Percentiles rank a stretch among this genome's conserved stretches.
Conservation (phyloP, 495 filamentous ascomycete species). For the Talaromyces trachyspermus region DNA sequence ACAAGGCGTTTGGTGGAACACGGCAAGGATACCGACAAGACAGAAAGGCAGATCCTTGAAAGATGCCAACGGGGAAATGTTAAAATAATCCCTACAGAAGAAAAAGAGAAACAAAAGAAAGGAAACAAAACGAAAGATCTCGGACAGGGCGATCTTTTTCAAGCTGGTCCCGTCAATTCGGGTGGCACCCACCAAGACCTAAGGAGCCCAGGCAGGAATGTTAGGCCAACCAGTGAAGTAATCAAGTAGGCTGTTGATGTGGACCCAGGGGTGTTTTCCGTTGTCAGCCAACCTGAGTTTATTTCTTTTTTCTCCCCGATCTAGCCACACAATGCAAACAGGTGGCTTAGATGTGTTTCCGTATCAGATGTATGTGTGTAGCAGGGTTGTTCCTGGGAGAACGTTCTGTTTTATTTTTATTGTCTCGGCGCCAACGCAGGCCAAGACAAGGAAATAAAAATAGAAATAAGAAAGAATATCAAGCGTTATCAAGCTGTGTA, state of each 20-base stretch:
- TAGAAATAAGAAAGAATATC: no score
- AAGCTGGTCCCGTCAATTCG: slow-evolving; percentile 6
- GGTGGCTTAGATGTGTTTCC: no score
- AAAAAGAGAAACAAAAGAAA: background rate
- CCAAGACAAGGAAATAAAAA: no score
- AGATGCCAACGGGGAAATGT: no score
- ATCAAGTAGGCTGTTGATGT: background rate
- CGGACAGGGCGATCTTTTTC: slow-evolving; percentile 4
- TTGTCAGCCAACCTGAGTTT: background rate
- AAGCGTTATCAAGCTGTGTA: no score
- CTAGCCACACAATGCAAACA: no score
- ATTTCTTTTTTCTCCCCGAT: slow-evolving; percentile 2
- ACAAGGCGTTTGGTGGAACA: slow-evolving; percentile 7
- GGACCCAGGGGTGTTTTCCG: no score
- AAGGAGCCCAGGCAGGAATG: slow-evolving; percentile 9
- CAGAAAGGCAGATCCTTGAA: background rate
- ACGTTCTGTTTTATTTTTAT: no score
- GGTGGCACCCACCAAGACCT: slow-evolving; percentile 10
- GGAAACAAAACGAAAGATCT: slow-evolving; percentile 3
- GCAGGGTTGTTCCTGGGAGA: no score
- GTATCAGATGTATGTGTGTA: no score
- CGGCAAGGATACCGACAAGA: background rate
- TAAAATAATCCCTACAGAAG: no score
- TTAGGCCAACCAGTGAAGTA: slow-evolving; percentile 4
- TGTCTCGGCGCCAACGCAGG: no score